phyloP scores from a whole-genome alignment of 164 flowering plant genomes.

The Nelumbo lutea region DNA sequence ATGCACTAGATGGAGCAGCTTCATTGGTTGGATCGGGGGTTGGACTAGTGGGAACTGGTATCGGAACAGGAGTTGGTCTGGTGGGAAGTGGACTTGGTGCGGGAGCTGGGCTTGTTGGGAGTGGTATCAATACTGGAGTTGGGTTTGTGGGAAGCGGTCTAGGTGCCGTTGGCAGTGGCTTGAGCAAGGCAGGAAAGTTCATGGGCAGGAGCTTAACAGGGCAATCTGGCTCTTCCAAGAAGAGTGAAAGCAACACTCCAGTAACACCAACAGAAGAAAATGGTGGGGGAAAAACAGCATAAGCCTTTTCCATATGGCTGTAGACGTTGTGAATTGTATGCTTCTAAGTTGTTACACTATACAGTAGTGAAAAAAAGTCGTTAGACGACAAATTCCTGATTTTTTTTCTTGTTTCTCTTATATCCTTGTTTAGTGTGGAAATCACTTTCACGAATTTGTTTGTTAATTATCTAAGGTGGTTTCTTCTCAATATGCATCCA shows the following conservation, averaged over 20 bases:
- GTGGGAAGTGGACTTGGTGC: conserved; percentile 53
- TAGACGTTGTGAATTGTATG: not conserved
- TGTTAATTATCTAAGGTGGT: no score
- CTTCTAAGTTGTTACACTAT: not conserved
- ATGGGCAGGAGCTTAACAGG: conserved; percentile 86
- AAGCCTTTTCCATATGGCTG: no score
- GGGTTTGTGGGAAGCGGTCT: conserved; percentile 56
- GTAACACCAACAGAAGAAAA: conserved; percentile 41
- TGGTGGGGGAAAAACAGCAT: conserved; percentile 40
- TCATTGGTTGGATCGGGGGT: conserved; percentile 59
- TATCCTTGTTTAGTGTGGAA: not conserved
- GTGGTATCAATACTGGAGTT: conserved; percentile 40
- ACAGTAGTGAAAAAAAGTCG: not conserved
- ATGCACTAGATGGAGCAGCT: conserved; percentile 84
- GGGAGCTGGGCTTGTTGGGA: conserved; percentile 66
- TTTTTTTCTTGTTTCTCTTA: not conserved
- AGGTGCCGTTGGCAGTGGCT: conserved; percentile 61
- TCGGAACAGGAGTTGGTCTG: conserved; percentile 55
- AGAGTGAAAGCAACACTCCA: conserved; percentile 56
- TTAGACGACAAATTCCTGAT: not conserved
- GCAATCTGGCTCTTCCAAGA: conserved; percentile 39
- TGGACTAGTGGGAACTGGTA: conserved; percentile 58
- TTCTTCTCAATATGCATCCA: no score
- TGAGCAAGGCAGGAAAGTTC: conserved; percentile 84
- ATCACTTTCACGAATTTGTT: not conserved